These are phyloP conservation scores for Fraxinus quadrangulata DNA, from an alignment of 257 asterid genomes.

Conservation along the genomic window DNA sequence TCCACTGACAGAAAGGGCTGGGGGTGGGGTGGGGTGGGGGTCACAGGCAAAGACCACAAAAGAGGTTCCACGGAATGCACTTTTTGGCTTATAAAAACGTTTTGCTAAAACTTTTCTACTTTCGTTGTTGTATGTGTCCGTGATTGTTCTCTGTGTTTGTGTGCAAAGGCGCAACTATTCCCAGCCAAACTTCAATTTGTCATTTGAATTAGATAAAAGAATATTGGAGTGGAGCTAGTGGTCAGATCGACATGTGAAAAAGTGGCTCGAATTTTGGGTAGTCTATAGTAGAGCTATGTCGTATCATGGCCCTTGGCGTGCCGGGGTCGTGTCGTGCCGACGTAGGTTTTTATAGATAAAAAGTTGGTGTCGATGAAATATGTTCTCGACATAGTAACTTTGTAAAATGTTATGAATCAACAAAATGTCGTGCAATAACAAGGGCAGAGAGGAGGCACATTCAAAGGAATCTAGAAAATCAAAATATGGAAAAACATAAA, in stretches of 20 bases:
- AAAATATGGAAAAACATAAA: too few relatives aligned
- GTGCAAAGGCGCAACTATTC: constrained; percentile 33
- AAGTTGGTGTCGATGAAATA: too few relatives aligned
- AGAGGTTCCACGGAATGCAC: constrained; percentile 31
- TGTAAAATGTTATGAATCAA: too few relatives aligned
- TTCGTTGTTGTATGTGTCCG: constrained; percentile 32
- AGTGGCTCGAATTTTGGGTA: too few relatives aligned
- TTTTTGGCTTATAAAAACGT: constrained; percentile 29
- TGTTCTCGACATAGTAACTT: too few relatives aligned
- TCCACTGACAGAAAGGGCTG: constrained; percentile 26
- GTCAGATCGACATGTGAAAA: neutral
- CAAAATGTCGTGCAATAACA: too few relatives aligned
- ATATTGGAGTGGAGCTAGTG: neutral
- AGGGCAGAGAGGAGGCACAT: too few relatives aligned
- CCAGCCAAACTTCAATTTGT: neutral
- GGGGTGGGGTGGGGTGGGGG: neutral
- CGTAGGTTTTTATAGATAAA: too few relatives aligned
- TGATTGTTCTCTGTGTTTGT: constrained; percentile 22
- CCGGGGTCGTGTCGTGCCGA: too few relatives aligned
- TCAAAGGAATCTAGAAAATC: too few relatives aligned
- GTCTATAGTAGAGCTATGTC: too few relatives aligned
- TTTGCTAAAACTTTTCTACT: constrained; percentile 12
- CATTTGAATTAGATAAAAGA: neutral
- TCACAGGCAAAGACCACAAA: constrained; percentile 52
- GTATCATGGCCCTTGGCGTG: too few relatives aligned